Evolutionary conservation across 169 alveolate species (phyloP).

Genomic region (Plasmodium falciparum): DNA sequence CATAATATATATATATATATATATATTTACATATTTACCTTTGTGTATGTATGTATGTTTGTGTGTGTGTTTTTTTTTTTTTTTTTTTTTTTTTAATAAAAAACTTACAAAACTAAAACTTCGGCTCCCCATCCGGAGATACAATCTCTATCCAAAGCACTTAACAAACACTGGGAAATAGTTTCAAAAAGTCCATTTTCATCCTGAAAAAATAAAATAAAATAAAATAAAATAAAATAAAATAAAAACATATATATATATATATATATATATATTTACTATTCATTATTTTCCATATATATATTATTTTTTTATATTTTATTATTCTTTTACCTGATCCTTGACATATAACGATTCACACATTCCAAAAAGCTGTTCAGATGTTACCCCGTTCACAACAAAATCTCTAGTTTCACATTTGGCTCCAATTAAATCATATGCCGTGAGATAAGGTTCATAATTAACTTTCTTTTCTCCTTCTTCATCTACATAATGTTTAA

Average conservation of each 20-base stretch:
- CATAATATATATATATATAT: slow-evolving; percentile 3
- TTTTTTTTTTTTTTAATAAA: too few relatives aligned
- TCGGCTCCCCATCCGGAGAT: slow-evolving; percentile 98
- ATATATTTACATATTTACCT: too few relatives aligned
- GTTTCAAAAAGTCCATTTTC: slow-evolving; percentile 95
- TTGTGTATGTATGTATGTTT: too few relatives aligned
- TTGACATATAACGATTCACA: slow-evolving; percentile 96
- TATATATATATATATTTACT: too few relatives aligned
- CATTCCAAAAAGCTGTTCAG: slow-evolving; percentile 96
- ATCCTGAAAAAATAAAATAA: slow-evolving; percentile 56
- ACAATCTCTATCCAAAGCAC: slow-evolving; percentile 97
- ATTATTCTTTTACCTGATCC: slow-evolving; percentile 88
- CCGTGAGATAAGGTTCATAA: slow-evolving; percentile 89
- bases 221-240: not conserved
- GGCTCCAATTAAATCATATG: slow-evolving; percentile 94
- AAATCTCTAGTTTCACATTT: slow-evolving; percentile 91
- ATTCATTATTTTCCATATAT: not conserved
- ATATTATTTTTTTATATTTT: not conserved
- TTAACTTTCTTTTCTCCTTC: slow-evolving; percentile 81
- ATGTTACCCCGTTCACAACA: slow-evolving; percentile 96
- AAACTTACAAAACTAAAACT: slow-evolving; percentile 89
- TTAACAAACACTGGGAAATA: slow-evolving; percentile 94
- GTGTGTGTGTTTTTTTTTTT: not conserved
- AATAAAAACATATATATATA: not conserved
- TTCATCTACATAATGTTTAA: slow-evolving; percentile 38